Evolutionary conservation across 768 basidiomycete genomes (phyloP).

Genomic region (Strobilomyces echinocephalus): DNA sequence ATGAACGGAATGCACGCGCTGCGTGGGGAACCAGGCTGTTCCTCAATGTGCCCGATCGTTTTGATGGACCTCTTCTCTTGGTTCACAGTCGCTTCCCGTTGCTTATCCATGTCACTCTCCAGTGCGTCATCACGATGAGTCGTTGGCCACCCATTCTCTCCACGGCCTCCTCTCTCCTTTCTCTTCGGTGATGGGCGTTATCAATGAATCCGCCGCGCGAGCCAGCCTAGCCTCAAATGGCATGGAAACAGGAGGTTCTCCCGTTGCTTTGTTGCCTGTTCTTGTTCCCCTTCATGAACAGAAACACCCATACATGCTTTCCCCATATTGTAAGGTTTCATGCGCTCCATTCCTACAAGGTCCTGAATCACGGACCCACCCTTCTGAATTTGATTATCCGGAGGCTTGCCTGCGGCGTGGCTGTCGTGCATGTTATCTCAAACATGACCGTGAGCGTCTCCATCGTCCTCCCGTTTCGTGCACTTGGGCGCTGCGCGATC

Average conservation of each 20-base stretch:
- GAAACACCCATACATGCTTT: background rate
- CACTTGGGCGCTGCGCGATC: background rate
- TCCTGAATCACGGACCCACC: background rate
- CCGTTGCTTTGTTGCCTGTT: constrained; percentile 10
- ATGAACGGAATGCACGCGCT: constrained; percentile 3
- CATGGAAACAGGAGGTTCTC: constrained; percentile 18
- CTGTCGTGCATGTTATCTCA: background rate
- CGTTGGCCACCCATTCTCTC: background rate
- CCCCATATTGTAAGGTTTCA: background rate
- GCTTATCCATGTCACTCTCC: constrained; percentile 1
- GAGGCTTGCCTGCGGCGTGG: constrained; percentile 10
- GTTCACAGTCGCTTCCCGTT: background rate
- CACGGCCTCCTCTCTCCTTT: constrained; percentile 6
- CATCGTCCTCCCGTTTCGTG: background rate
- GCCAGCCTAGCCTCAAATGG: constrained; percentile 10
- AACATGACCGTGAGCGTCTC: constrained; percentile 14
- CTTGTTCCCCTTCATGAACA: constrained; percentile 1
- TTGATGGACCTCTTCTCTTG: constrained; percentile 8
- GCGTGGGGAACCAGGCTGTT: constrained; percentile 12
- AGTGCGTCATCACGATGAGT: constrained; percentile 1
- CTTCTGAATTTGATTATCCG: constrained; percentile 15
- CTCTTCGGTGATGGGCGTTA: constrained; percentile 13
- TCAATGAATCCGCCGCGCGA: constrained; percentile 11
- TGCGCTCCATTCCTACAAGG: constrained; percentile 11
- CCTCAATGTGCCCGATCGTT: constrained; percentile 10